Evolutionary conservation across 2,329 filamentous ascomycete species (phyloP), one percentile per base, ranked within the genome.

Genomic region (Aureobasidium subglaciale): DNA sequence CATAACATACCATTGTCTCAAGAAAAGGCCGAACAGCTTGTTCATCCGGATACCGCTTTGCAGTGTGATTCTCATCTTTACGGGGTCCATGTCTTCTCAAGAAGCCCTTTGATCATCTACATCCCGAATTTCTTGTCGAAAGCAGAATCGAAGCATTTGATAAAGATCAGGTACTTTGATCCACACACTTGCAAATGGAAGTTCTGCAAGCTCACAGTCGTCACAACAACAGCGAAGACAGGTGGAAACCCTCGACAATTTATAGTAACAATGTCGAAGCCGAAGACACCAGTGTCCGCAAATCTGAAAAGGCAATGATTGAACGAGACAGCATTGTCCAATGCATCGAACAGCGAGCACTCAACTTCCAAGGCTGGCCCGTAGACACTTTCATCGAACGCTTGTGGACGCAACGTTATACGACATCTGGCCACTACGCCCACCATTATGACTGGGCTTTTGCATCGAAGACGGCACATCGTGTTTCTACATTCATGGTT

Each of bases 401-500:
- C 48, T 73, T 84, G 59, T 82, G 80, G 77, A 78, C 78, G 1
- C 81, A 84, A 63, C 73, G 78, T 49, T 85, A 85, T 62, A 78
- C 76, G n/a, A 64, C 69, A 5, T 74, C 73, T 2, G 82, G 81
- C 1, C 80, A 84, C 64, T 85, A 84, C 65, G 68, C 68, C 3
- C 74, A 81, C 58, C 81, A 84, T 61, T 84, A 78, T 63, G 82
- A 85, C 66, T 84, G 80, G 79, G 74, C 73, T 35, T 60, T 55
- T 50, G 65, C 56, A 57, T 70, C 59, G 5, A 63, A 63, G 27
- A 56, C 49, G 2, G 61, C 65, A 3, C 42, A 67, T 32, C 70
- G 82, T 0, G 67, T 80, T 5, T 81, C 75, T 55, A 81, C 75
- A 2, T 84, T 84, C 62, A 84, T 84, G 80, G 81, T 84, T 1